Conservation (phyloP, 352 stramenopile genomes). For the Globisporangium radiosum region DNA sequence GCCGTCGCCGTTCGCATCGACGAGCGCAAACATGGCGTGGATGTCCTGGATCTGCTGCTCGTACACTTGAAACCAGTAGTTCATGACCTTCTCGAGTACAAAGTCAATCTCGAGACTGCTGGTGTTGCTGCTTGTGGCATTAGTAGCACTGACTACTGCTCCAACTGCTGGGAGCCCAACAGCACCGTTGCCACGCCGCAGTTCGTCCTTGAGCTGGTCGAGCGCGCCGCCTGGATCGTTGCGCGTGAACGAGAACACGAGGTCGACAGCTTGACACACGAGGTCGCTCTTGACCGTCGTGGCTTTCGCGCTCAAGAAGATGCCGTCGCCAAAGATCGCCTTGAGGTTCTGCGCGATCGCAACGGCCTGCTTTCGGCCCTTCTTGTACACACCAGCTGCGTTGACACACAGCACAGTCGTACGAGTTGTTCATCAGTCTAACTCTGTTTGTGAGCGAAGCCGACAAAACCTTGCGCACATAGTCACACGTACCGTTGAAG, state of each 20-base stretch:
- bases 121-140: not conserved
- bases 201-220: not conserved
- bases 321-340: constrained; percentile 58
- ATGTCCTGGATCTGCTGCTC: constrained; percentile 76
- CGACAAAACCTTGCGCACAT: too few species aligned
- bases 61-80: constrained; percentile 71
- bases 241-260: constrained; percentile 61
- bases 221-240: constrained; percentile 25
- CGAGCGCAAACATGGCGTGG: constrained; percentile 58
- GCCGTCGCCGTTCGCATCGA: constrained; percentile 68
- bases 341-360: constrained; percentile 67
- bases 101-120: constrained; percentile 54
- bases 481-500: constrained; percentile 50
- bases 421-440: not conserved
- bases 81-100: constrained; percentile 73
- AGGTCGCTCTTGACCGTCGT: constrained; percentile 51
- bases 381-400: constrained; percentile 60
- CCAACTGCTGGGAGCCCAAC: not conserved
- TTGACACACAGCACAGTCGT: constrained; percentile 1
- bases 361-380: constrained; percentile 55
- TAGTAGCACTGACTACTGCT: not conserved
- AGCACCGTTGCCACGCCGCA: not conserved
- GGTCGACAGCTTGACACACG: constrained; percentile 59
- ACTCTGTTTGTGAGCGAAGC: not conserved
- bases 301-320: constrained; percentile 46